Base-by-base conservation (phyloP, 345 rosid genomes). In the Kernera saxatilis region DNA sequence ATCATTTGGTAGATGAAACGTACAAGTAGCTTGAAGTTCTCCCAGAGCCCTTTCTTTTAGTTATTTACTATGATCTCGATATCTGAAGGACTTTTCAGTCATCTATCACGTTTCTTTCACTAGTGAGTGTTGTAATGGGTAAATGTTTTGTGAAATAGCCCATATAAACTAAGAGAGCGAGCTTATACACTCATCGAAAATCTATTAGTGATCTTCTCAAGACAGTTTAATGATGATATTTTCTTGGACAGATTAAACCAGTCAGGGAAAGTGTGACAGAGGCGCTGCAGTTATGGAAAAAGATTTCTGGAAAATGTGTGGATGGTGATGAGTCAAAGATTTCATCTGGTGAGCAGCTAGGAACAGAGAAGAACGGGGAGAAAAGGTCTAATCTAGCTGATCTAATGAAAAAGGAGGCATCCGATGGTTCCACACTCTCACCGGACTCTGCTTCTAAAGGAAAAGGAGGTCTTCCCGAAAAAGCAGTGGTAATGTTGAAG, bases 221-320 rank as follows among this genome's bases (percentile, higher is more conserved):
- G 60, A 69, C 14, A 57, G 63, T 35, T 60, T 73, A 53, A 8
- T 74, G 57, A 70, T 71, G 33, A 21, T 26, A 48, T 40, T 62
- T 46, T 55, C 22, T 75, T 71, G 69, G 64, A 67, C 87, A 92
- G 99, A 88, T 95, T 62, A 95, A 92, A 75, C 98, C 98, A 33
- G 98, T 78, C 21, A 91, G 99, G 79, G 99, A 95, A 72, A 86
- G 92, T 79, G 85, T 92, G 86, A 86, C 83, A 55, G 99, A 95
- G 82, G 97, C 99, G 40, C 62, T 92, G 87, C 97, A 86, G 67
- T 61, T 86, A 40, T 95, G 98, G 99, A 92, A 90, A 85, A 87
- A 87, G 73, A 79, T 87, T 50, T 82, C 87, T 40, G 98, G 92
- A 62, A 90, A 92, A 82, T 89, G 69, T 62, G 80, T 73, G 21